Evolutionary conservation across 768 basidiomycete genomes (phyloP).

Genomic region (Mycena metata): DNA sequence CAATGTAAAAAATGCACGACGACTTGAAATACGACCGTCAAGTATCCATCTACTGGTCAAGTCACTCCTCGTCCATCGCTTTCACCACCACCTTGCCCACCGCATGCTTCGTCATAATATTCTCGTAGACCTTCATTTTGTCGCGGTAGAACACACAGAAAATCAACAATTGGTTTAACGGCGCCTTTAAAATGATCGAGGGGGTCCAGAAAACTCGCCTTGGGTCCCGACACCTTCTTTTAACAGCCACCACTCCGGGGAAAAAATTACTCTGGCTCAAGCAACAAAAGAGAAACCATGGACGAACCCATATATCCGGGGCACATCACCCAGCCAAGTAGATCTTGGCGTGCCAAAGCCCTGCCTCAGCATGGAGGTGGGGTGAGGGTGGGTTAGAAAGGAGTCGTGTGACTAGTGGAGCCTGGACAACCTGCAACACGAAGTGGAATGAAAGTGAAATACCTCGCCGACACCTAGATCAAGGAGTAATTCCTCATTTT

Average conservation of each 20-base stretch:
- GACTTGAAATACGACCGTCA: neutral
- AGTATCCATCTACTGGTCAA: neutral
- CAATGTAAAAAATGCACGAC: too few species aligned
- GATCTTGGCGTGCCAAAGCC: slow-evolving; percentile 55
- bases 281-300: neutral
- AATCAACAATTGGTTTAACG: slow-evolving; percentile 62
- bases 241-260: neutral
- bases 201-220: neutral
- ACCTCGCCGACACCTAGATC: slow-evolving; percentile 77
- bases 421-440: neutral
- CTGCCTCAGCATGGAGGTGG: slow-evolving; percentile 58
- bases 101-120: slow-evolving; percentile 60
- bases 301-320: slow-evolving; percentile 62
- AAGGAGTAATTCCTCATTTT: slow-evolving; percentile 71
- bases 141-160: slow-evolving; percentile 56
- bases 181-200: slow-evolving; percentile 46
- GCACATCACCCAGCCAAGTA: slow-evolving; percentile 65
- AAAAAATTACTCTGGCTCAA: neutral
- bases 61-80: slow-evolving; percentile 39
- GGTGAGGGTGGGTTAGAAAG: slow-evolving; percentile 58
- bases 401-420: slow-evolving; percentile 63
- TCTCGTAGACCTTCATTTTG: slow-evolving; percentile 65
- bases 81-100: slow-evolving; percentile 69
- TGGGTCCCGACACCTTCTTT: slow-evolving; percentile 16
- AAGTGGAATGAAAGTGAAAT: neutral